These are phyloP conservation scores for Kalmusia sp. DNA, from an alignment of 2,329 filamentous ascomycete genomes.

Conservation along the genomic window DNA sequence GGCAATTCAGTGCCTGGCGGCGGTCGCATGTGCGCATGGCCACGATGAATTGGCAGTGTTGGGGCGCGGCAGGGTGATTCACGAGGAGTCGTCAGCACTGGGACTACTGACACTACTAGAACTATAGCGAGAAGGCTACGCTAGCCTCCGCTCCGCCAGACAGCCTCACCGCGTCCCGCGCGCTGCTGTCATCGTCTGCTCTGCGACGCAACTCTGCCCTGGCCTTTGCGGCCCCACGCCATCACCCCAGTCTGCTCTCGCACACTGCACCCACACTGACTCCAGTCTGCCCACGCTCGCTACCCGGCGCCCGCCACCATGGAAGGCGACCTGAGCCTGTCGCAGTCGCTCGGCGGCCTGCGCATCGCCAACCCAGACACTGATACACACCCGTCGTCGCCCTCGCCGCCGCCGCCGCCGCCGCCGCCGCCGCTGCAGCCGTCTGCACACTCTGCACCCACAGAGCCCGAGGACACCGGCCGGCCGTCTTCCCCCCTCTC, in stretches of 20 bases:
- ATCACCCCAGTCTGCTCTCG: not conserved
- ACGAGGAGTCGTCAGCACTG: not conserved
- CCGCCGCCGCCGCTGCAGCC: slow-evolving; percentile 18
- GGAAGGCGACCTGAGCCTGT: slow-evolving; percentile 92
- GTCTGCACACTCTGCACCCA: slow-evolving; percentile 4
- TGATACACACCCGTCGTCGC: slow-evolving; percentile 66
- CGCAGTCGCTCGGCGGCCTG: slow-evolving; percentile 89
- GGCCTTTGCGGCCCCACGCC: slow-evolving; percentile 38
- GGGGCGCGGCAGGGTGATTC: too few relatives aligned
- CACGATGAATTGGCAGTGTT: slow-evolving; percentile 15
- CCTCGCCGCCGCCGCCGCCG: slow-evolving; percentile 38
- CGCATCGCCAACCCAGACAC: slow-evolving; percentile 97
- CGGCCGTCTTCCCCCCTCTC: slow-evolving; percentile 37
- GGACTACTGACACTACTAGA: too few relatives aligned
- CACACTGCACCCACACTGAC: slow-evolving; percentile 16
- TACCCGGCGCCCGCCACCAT: slow-evolving; percentile 57
- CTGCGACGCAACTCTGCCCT: slow-evolving; percentile 23
- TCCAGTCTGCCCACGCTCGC: slow-evolving; percentile 22
- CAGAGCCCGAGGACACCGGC: slow-evolving; percentile 12
- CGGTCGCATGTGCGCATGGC: not conserved
- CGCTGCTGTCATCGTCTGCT: slow-evolving; percentile 24
- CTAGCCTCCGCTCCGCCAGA: slow-evolving; percentile 19
- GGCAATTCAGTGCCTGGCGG: not conserved
- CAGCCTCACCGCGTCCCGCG: slow-evolving; percentile 30
- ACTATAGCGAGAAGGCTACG: slow-evolving; percentile 14